A percentile compares a stretch with the other conserved stretches of the same genome.
These are phyloP conservation scores for Rehmannia glutinosa DNA, from an alignment of 257 asterid species.

Conservation along the genomic window DNA sequence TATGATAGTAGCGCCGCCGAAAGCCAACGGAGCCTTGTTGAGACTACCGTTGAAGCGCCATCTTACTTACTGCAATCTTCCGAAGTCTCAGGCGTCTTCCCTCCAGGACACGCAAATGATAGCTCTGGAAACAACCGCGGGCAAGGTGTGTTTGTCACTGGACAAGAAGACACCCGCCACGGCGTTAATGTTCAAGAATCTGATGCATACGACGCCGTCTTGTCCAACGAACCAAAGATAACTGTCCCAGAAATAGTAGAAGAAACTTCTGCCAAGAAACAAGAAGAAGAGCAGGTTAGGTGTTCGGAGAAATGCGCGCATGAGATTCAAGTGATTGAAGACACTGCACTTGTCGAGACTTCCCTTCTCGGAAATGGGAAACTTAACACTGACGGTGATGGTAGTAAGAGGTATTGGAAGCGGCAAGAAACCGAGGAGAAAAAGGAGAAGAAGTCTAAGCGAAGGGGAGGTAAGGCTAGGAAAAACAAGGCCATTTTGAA, in stretches of 20 bases:
- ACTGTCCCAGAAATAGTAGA: neutral
- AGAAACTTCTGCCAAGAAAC: neutral
- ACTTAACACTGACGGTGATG: conserved; percentile 5
- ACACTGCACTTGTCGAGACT: conserved; percentile 11
- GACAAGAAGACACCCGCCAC: neutral
- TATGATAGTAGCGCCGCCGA: conserved; percentile 14
- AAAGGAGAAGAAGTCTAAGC: conserved; percentile 31
- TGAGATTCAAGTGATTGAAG: conserved; percentile 23
- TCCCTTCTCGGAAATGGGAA: conserved; percentile 10
- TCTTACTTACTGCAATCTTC: neutral
- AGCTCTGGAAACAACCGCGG: neutral
- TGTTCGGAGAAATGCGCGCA: conserved; percentile 38
- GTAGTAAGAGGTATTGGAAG: conserved; percentile 15
- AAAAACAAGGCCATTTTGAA: conserved; percentile 17
- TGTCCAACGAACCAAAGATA: neutral
- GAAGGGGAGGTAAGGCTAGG: conserved; percentile 37
- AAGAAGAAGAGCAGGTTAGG: conserved; percentile 16
- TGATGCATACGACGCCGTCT: neutral
- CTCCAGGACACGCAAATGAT: neutral
- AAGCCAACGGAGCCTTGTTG: neutral
- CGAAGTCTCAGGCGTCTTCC: conserved; percentile 4
- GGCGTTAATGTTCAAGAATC: neutral
- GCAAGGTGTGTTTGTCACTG: neutral
- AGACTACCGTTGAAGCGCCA: conserved; percentile 7
- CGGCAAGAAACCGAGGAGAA: conserved; percentile 16